A percentile compares a stretch with the other conserved stretches of the same genome.
These are phyloP conservation scores for Synchytrium microbalum DNA, from an alignment of 371 early-diverging fungal species.

Conservation along the genomic window DNA sequence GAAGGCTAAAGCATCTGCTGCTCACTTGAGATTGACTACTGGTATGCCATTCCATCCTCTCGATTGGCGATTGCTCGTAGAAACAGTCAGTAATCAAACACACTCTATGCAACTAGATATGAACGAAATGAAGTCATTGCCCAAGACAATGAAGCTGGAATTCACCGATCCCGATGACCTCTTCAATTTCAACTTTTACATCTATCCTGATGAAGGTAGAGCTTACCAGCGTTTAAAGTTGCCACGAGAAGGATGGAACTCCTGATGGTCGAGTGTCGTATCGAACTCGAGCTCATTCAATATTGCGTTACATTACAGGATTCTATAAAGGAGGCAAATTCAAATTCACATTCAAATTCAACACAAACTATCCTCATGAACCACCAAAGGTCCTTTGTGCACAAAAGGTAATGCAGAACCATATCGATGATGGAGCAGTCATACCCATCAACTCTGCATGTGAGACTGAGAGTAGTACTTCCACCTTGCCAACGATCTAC, in stretches of 20 bases:
- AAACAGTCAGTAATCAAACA: neutral
- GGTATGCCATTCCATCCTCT: conserved; percentile 37
- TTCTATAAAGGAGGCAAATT: conserved; percentile 92
- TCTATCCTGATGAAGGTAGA: conserved; percentile 84
- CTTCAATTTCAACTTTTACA: conserved; percentile 72
- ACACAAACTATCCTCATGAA: conserved; percentile 95
- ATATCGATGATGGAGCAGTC: conserved; percentile 3
- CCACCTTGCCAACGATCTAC: conserved; percentile 3
- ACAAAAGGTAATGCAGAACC: conserved; percentile 74
- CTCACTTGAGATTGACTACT: conserved; percentile 88
- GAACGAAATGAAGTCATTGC: conserved; percentile 72
- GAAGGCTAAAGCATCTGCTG: conserved; percentile 79
- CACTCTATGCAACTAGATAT: conserved; percentile 51
- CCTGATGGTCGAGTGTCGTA: neutral
- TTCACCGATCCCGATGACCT: conserved; percentile 78
- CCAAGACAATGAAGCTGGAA: conserved; percentile 63
- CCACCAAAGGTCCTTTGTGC: conserved; percentile 95
- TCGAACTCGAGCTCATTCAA: conserved; percentile 3
- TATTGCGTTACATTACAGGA: conserved; percentile 37
- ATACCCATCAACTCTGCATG: too few species aligned
- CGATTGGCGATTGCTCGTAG: neutral
- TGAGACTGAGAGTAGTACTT: neutral
- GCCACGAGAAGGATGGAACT: conserved; percentile 4
- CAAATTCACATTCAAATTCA: conserved; percentile 83
- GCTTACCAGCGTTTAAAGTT: neutral